Base-by-base conservation (phyloP, 345 rosid species). In the Gynandropsis gynandra region DNA sequence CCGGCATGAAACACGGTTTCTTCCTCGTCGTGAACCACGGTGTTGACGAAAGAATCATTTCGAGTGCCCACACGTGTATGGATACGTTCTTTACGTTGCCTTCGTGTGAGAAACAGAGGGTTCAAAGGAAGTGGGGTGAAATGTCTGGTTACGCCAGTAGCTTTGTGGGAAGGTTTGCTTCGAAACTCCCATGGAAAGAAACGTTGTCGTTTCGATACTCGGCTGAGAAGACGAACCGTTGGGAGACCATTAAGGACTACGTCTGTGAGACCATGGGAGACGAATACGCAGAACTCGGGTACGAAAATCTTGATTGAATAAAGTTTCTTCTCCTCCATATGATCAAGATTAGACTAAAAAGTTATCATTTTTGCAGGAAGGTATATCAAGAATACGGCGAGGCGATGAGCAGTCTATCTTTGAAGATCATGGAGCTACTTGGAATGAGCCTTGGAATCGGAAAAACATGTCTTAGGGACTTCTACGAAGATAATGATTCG, bases 181-280 rank as follows among this genome's bases (percentile, higher is more conserved):
- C 81, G 10, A 90, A 80, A 61, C 83, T 90, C 54, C 98, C 98
- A 0, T 90, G 96, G 98, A 90, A 90, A 47, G 98, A 90, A 65
- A 90, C 98, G 0, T 69, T 90, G 8, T 80, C 98, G 32, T 81
- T 90, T 71, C 47, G 64, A 20, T 80, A 70, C 47, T 72, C 67
- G 0, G 80, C 67, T 0, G 81, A 69, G 34, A 41, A 54, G 37
- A 60, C 34, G 46, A 27, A 17, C 10, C 59, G 45, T 16, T 52
- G 59, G 5, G 67, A 58, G 13, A 44, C 52, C 8, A 63, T 89
- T 12, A 43, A 74, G 56, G 72, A 81, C 18, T 89, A 81, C 62
- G 67, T 83, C 47, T 46, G 31, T 16, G 31, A 67, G 16, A 43
- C 14, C 56, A 65, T 87, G 85, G 98, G 98, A 5, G 75, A 65